Percentiles rank a stretch among this genome's conserved stretches.
phyloP scores from a whole-genome alignment of 768 basidiomycete genomes.

The Zangia roseola region DNA sequence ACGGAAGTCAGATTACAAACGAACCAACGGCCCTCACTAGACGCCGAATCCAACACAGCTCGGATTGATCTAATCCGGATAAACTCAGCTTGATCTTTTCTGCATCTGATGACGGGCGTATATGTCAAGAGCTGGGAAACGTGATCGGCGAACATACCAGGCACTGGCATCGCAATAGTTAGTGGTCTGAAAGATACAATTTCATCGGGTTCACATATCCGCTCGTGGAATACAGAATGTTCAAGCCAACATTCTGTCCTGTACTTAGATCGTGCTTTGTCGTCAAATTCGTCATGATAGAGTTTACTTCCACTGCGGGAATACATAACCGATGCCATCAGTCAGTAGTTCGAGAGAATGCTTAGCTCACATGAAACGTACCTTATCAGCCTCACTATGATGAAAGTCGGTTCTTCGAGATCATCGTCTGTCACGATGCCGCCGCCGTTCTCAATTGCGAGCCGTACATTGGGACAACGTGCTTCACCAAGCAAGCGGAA shows the following conservation, averaged over 20 bases:
- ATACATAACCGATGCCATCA: not conserved
- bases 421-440: conserved; percentile 42
- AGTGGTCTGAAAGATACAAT: conserved; percentile 74
- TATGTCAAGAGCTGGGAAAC: not conserved
- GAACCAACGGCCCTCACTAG: conserved; percentile 21
- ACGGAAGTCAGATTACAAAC: not conserved
- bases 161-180: conserved; percentile 52
- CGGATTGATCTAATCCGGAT: conserved; percentile 74
- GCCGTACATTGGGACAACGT: conserved; percentile 50
- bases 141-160: conserved; percentile 38
- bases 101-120: conserved; percentile 42
- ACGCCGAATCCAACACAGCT: conserved; percentile 57
- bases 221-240: conserved; percentile 73
- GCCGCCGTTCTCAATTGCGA: conserved; percentile 65
- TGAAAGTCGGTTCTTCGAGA: conserved; percentile 55
- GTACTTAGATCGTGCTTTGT: conserved; percentile 48
- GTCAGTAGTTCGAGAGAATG: not conserved
- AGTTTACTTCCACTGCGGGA: conserved; percentile 66
- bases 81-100: conserved; percentile 60
- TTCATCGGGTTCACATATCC: conserved; percentile 64
- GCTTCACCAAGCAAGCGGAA: conserved; percentile 72
- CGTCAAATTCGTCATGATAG: conserved; percentile 56
- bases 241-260: conserved; percentile 96
- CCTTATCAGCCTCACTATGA: conserved; percentile 76
- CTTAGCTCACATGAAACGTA: conserved; percentile 25